A percentile compares a stretch with the other conserved stretches of the same genome.
phyloP scores from a whole-genome alignment of 2,329 filamentous ascomycete genomes.

The Neonectria punicea region DNA sequence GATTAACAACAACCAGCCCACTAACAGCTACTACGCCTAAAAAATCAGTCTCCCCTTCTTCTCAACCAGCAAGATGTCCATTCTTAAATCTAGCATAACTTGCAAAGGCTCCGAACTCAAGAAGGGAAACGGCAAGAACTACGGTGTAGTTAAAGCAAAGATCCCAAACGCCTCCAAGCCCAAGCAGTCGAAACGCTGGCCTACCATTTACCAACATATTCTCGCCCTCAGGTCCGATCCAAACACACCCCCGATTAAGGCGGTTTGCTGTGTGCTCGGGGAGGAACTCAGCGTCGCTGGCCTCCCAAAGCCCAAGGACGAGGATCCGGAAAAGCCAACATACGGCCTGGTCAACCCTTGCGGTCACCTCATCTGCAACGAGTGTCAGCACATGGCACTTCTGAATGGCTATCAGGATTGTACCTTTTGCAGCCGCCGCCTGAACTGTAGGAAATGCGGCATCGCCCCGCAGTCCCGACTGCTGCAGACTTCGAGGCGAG shows the following conservation, averaged over 20 bases:
- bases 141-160: background rate
- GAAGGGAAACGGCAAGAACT: background rate
- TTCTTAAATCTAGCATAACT: background rate
- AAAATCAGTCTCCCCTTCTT: background rate
- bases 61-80: background rate
- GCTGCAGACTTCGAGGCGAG: no score
- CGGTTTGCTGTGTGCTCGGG: background rate
- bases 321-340: background rate
- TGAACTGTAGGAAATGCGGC: background rate
- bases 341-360: background rate
- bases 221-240: background rate
- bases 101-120: background rate
- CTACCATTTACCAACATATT: background rate
- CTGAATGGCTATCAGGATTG: background rate
- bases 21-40: background rate
- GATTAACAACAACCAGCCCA: background rate
- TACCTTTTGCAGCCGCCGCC: background rate
- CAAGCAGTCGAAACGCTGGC: background rate
- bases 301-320: background rate
- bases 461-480: background rate
- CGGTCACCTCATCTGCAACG: background rate
- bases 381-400: background rate
- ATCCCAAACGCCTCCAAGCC: background rate
- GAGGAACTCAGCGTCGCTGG: background rate
- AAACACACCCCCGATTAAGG: background rate